Conservation (phyloP, 352 stramenopile genomes). For the Globisporangium echinulatum region DNA sequence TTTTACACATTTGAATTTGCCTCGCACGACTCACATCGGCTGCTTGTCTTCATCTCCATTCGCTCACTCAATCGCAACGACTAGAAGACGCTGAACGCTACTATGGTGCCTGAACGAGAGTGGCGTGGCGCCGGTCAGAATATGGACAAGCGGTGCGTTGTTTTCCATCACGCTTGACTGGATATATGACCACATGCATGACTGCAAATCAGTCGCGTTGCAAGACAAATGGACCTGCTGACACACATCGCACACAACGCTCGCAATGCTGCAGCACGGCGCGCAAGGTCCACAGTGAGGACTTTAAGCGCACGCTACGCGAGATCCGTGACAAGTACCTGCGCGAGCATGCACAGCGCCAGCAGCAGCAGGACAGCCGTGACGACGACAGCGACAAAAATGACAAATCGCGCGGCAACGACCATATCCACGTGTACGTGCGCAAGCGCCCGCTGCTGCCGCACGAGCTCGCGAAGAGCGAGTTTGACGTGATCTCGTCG, state of each 20-base stretch:
- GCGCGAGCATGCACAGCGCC: conserved; percentile 19
- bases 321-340: conserved; percentile 22
- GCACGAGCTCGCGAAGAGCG: conserved; percentile 78
- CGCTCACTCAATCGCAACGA: too few relatives aligned
- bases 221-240: too few relatives aligned
- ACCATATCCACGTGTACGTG: conserved; percentile 79
- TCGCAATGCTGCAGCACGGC: conserved; percentile 31
- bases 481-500: conserved; percentile 86
- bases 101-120: conserved; percentile 56
- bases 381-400: background rate
- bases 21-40: too few relatives aligned
- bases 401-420: conserved; percentile 17
- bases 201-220: too few relatives aligned
- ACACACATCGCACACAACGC: too few relatives aligned
- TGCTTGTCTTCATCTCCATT: too few relatives aligned
- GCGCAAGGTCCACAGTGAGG: conserved; percentile 50
- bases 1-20: too few relatives aligned
- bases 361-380: background rate
- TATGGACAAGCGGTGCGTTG: conserved; percentile 64
- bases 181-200: background rate
- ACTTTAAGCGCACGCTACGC: conserved; percentile 42
- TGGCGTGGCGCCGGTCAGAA: conserved; percentile 62
- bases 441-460: conserved; percentile 84
- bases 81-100: too few relatives aligned
- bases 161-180: background rate